These are phyloP conservation scores for Cytidiella melzeri DNA, from an alignment of 768 basidiomycete genomes.

Conservation along the genomic window DNA sequence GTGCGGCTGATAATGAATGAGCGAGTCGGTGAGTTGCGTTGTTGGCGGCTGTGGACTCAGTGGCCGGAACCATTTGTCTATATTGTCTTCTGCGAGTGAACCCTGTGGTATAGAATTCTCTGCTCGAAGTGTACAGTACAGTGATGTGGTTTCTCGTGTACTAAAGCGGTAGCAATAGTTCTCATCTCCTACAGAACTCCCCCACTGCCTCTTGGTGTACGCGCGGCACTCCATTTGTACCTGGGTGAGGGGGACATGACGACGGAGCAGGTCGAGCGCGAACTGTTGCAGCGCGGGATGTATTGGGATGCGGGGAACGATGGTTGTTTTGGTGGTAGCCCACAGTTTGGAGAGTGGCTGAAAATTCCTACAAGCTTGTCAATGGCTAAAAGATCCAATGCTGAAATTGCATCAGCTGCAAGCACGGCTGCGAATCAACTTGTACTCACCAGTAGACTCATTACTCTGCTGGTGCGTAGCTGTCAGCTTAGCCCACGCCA, in stretches of 20 bases:
- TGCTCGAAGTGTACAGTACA: neutral
- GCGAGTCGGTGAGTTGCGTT: conserved; percentile 14
- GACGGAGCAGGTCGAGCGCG: neutral
- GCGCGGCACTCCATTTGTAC: neutral
- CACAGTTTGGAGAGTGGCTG: no score
- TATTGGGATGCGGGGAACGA: neutral
- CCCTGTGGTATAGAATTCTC: neutral
- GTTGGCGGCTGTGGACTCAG: neutral
- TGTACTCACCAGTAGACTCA: no score
- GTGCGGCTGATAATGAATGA: conserved; percentile 21
- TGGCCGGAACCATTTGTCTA: neutral
- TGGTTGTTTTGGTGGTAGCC: no score
- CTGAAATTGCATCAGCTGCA: no score
- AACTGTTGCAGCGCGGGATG: neutral
- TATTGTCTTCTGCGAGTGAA: neutral
- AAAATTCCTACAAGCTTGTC: no score
- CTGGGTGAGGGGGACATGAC: neutral
- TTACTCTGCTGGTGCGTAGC: no score
- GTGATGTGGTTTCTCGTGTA: neutral
- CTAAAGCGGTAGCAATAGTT: neutral
- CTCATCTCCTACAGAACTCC: neutral
- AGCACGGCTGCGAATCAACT: no score
- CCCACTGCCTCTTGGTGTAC: neutral
- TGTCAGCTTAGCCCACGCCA: no score
- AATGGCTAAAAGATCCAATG: no score